Evolutionary conservation across 805 yeast genomes (phyloP).

Genomic region (Phaffomyces thermotolerans): DNA sequence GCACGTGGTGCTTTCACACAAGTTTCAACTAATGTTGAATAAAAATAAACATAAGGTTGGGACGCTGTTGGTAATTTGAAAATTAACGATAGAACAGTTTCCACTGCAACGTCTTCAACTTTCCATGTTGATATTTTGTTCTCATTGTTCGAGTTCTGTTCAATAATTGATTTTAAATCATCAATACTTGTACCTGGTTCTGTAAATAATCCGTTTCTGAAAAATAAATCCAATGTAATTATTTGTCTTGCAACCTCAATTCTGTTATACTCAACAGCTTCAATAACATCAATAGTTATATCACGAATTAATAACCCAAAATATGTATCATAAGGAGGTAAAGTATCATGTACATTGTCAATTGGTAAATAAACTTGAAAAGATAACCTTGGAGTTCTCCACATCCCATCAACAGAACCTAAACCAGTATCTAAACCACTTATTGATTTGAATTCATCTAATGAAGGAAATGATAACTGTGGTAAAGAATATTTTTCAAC

Average conservation of each 20-base stretch:
- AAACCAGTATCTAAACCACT: constrained; percentile 28
- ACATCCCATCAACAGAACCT: constrained; percentile 56
- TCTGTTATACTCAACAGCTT: constrained; percentile 82
- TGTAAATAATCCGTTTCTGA: constrained; percentile 57
- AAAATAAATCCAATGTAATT: constrained; percentile 63
- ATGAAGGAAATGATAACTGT: constrained; percentile 28
- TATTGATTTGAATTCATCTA: constrained; percentile 27
- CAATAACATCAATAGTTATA: constrained; percentile 63
- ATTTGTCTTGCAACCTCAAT: constrained; percentile 81
- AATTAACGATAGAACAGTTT: constrained; percentile 69
- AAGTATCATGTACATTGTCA: constrained; percentile 58
- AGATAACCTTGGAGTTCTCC: constrained; percentile 56
- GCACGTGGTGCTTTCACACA: constrained; percentile 76
- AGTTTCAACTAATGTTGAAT: constrained; percentile 77
- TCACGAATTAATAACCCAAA: constrained; percentile 67
- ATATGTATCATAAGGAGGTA: constrained; percentile 38
- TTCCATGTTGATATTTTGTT: constrained; percentile 63
- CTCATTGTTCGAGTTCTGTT: constrained; percentile 30
- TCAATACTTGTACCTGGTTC: constrained; percentile 75
- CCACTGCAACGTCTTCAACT: constrained; percentile 83
- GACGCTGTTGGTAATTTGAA: constrained; percentile 65
- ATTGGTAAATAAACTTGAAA: constrained; percentile 54
- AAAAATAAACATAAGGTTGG: constrained; percentile 70
- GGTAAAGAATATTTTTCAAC: constrained; percentile 17
- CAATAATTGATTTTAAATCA: constrained; percentile 41